Evolutionary conservation across 805 yeast species (phyloP), one percentile per base, ranked within the genome.

Genomic region (Ogataea thermomethanolica): DNA sequence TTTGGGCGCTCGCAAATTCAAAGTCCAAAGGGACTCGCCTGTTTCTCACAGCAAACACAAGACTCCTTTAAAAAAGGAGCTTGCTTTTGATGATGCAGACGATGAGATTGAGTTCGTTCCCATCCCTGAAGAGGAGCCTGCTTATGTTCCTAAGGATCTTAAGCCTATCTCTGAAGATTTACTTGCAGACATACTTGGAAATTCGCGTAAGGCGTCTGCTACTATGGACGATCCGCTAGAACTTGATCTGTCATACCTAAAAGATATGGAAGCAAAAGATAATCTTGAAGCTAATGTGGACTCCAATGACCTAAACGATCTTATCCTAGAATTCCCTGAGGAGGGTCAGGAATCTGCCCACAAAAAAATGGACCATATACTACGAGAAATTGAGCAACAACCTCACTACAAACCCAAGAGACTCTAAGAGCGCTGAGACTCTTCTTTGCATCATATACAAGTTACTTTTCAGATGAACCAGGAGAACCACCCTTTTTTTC

Each of bases 31-130:
- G 14, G 65, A 64, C 43, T 58, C 61, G 2, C 60, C 59, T 4
- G 29, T 48, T 2, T 39, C 46, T 15, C 51, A 46, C 12, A 46
- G 55, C 33, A 51, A 48, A n/a, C 50, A 33, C 20, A 45, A 42
- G 20, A 27, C 47, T 11, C 39, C 44, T 22, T 44, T 12, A 1
- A 29, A 28, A 33, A 27, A 33, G 8, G 43, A 46, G 27, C 20
- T 17, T 17, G 5, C 20, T 17, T 25, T 45, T 5, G 31, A 30
- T 23, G 59, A 61, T 25, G 70, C 65, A 20, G 61, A 61, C 29
- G 75, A 17, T 17, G 20, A 71, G 37, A 62, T 78, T n/a, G 85
- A 79, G 45, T 54, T 57, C 29, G 70, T 69, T 15, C 74, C 83
- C 5, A 55, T 58, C 15, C 55, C 53, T 25, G 59, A 57, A 22